These are phyloP conservation scores for Alnus rubra DNA, from an alignment of 306 rosid species.

Conservation along the genomic window DNA sequence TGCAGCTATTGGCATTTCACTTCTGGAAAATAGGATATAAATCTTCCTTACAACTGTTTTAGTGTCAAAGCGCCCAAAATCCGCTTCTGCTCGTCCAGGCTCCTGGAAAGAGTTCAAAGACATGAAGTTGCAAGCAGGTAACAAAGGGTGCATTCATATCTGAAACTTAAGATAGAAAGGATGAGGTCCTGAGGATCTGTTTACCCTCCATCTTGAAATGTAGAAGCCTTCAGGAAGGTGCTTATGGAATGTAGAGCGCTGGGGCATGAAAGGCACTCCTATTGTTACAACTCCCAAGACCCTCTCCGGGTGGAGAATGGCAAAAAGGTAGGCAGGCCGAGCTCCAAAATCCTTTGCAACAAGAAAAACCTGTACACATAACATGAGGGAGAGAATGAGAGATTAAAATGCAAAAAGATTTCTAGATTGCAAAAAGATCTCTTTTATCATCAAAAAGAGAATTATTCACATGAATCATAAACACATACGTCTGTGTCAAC, in stretches of 20 bases:
- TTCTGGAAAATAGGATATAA: slow-evolving; percentile 77
- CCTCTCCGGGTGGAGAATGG: slow-evolving; percentile 65
- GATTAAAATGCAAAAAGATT: background rate
- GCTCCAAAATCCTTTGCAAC: slow-evolving; percentile 81
- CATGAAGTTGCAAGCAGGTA: slow-evolving; percentile 11
- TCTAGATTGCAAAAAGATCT: no score
- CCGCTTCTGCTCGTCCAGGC: slow-evolving; percentile 86
- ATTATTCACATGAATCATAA: no score
- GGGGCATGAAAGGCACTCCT: slow-evolving; percentile 66
- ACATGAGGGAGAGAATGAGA: background rate
- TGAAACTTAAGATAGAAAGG: background rate
- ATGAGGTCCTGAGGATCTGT: background rate
- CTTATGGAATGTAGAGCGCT: slow-evolving; percentile 21
- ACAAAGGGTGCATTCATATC: background rate
- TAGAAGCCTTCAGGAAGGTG: slow-evolving; percentile 74
- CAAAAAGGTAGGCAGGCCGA: slow-evolving; percentile 49
- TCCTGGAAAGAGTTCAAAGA: slow-evolving; percentile 35
- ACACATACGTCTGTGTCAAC: no score
- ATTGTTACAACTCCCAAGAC: slow-evolving; percentile 67
- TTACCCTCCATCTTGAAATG: slow-evolving; percentile 72
- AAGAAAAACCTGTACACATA: slow-evolving; percentile 48
- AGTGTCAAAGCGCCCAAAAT: slow-evolving; percentile 70
- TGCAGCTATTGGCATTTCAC: slow-evolving; percentile 70
- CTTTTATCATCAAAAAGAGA: background rate
- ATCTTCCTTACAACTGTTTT: slow-evolving; percentile 65